A percentile compares a stretch with the other conserved stretches of the same genome.
Conservation (phyloP, 257 asterid species). For the Linaria vulgaris region DNA sequence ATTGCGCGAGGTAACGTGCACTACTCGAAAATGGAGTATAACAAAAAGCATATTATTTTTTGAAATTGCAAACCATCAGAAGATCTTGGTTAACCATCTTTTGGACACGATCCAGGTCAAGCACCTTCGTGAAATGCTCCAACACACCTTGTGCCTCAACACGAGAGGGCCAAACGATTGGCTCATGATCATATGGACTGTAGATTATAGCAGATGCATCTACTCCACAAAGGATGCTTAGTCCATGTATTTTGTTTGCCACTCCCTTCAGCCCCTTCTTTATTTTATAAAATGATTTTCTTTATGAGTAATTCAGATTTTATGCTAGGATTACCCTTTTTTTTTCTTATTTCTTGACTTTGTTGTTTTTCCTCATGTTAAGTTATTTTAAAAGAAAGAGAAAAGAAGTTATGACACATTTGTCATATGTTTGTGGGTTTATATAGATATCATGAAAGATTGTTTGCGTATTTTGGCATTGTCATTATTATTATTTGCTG, state of each 20-base stretch:
- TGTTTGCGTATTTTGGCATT: too few relatives aligned
- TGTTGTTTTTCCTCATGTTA: too few relatives aligned
- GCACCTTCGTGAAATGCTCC: conserved; percentile 31
- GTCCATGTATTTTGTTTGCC: conserved; percentile 42
- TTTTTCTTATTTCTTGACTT: conserved; percentile 33
- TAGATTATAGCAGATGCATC: conserved; percentile 43
- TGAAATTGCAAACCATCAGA: conserved; percentile 37
- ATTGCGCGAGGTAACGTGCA: too few relatives aligned
- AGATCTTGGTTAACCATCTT: conserved; percentile 46
- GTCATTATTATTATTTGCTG: too few relatives aligned
- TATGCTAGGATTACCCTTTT: conserved; percentile 42
- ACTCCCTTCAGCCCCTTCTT: conserved; percentile 55
- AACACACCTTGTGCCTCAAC: conserved; percentile 34
- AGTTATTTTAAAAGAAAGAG: too few relatives aligned
- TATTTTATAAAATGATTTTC: conserved; percentile 44
- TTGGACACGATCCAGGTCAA: conserved; percentile 31
- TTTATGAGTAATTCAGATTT: conserved; percentile 37
- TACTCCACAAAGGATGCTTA: conserved; percentile 46
- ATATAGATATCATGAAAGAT: too few relatives aligned
- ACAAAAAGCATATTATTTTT: conserved; percentile 31
- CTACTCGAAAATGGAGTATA: too few relatives aligned
- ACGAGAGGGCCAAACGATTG: conserved; percentile 48
- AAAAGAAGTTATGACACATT: too few relatives aligned
- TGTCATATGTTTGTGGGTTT: too few relatives aligned
- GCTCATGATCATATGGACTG: conserved; percentile 38